phyloP scores from a whole-genome alignment of 192 early-diverging fungal species.

The Coemansia sp. region DNA sequence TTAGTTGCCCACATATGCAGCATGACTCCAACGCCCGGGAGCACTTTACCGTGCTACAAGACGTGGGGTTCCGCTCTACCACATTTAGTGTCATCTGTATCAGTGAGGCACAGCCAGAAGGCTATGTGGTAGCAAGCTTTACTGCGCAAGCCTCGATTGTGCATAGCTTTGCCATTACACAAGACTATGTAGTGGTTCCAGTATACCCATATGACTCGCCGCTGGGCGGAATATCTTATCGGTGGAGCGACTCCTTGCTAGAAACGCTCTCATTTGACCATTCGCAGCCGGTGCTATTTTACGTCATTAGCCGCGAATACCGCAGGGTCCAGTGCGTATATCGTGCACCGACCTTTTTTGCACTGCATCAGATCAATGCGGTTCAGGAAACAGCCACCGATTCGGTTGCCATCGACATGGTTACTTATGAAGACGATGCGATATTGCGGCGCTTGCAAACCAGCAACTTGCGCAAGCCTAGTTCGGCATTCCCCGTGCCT shows the following conservation, averaged over 20 bases:
- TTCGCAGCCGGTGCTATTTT: slow-evolving; percentile 59
- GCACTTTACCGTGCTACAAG: slow-evolving; percentile 72
- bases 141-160: slow-evolving; percentile 65
- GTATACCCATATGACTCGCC: slow-evolving; percentile 62
- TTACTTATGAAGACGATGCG: slow-evolving; percentile 60
- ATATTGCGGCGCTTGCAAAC: slow-evolving; percentile 61
- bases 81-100: slow-evolving; percentile 67
- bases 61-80: slow-evolving; percentile 66
- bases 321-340: slow-evolving; percentile 67
- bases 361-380: slow-evolving; percentile 74
- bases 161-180: slow-evolving; percentile 75
- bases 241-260: slow-evolving; percentile 69
- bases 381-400: slow-evolving; percentile 63
- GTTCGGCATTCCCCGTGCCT: slow-evolving; percentile 39
- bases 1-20: slow-evolving; percentile 67
- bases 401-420: slow-evolving; percentile 63
- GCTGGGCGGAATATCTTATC: slow-evolving; percentile 62
- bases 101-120: slow-evolving; percentile 60
- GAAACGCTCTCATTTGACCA: slow-evolving; percentile 67
- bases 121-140: slow-evolving; percentile 62
- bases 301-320: slow-evolving; percentile 71
- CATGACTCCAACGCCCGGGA: slow-evolving; percentile 69
- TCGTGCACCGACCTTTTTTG: slow-evolving; percentile 58
- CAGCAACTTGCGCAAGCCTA: slow-evolving; percentile 54
- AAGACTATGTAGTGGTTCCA: slow-evolving; percentile 69